phyloP scores from a whole-genome alignment of 805 yeast species.

The Limtongozyma cylindracea region DNA sequence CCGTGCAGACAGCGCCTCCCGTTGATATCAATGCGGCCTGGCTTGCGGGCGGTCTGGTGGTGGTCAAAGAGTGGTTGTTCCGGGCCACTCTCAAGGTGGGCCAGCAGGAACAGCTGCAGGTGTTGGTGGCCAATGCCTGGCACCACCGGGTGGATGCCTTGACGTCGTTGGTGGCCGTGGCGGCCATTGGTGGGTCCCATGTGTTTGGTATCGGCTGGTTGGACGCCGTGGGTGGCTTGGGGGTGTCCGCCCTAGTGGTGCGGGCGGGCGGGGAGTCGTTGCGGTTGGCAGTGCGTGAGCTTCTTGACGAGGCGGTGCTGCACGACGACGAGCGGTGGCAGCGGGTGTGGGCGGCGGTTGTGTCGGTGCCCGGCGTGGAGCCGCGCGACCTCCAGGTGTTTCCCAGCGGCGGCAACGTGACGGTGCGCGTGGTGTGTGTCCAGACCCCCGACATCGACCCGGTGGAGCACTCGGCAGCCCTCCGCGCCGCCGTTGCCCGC shows the following conservation, averaged over 20 bases:
- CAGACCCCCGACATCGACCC: no score
- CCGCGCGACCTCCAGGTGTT: no score
- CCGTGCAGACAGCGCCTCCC: conserved; percentile 1
- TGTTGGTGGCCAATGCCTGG: conserved; percentile 93
- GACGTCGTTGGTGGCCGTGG: conserved; percentile 75
- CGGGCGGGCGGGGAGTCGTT: conserved; percentile 69
- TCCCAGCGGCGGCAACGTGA: no score
- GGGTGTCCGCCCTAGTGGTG: conserved; percentile 63
- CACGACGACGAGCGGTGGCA: no score
- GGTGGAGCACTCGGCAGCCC: no score
- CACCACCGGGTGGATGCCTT: conserved; percentile 90
- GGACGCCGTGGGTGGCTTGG: conserved; percentile 78
- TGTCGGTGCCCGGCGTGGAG: no score
- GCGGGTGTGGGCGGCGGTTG: no score
- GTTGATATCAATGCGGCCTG: conserved; percentile 77
- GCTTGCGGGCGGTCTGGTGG: conserved; percentile 79
- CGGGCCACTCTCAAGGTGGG: conserved; percentile 70
- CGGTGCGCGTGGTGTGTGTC: no score
- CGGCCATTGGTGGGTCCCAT: conserved; percentile 71
- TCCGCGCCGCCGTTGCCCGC: no score
- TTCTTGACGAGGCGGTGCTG: no score
- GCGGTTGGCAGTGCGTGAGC: conserved; percentile 41
- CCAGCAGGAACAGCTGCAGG: conserved; percentile 54
- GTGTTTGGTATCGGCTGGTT: conserved; percentile 58
- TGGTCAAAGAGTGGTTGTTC: conserved; percentile 71